phyloP scores from a whole-genome alignment of 192 early-diverging fungal species.

The Pecoramyces ruminantium region DNA sequence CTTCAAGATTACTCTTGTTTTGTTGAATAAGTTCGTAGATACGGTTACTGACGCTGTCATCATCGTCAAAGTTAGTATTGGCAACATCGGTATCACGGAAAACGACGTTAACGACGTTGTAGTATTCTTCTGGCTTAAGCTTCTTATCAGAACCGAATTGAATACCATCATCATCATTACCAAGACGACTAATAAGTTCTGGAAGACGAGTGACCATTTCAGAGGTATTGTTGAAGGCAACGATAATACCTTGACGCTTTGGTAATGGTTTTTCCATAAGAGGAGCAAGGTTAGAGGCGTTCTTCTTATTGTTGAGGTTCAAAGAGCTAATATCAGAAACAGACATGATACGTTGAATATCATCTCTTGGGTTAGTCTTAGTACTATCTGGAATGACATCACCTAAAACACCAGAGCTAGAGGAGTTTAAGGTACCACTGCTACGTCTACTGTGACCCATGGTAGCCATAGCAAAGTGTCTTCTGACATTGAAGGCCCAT shows the following conservation, averaged over 20 bases:
- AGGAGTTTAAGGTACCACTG: background rate
- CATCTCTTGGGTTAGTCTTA: background rate
- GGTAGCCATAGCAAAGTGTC: background rate
- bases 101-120: slow-evolving; percentile 56
- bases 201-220: background rate
- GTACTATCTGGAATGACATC: background rate
- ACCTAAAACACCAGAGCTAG: background rate
- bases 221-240: background rate
- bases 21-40: slow-evolving; percentile 43
- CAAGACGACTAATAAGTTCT: background rate
- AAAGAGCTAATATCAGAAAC: background rate
- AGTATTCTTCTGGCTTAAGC: slow-evolving; percentile 1
- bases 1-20: slow-evolving; percentile 43
- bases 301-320: background rate
- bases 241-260: background rate
- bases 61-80: slow-evolving; percentile 40
- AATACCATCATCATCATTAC: background rate
- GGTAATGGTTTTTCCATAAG: background rate
- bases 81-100: slow-evolving; percentile 64
- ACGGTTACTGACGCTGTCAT: slow-evolving; percentile 40
- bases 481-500: background rate
- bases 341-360: background rate
- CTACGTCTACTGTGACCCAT: background rate
- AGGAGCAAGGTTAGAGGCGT: background rate
- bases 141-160: background rate